These are phyloP conservation scores for Hypoxylon sp. DNA, from an alignment of 2,329 filamentous ascomycete genomes.

Conservation along the genomic window DNA sequence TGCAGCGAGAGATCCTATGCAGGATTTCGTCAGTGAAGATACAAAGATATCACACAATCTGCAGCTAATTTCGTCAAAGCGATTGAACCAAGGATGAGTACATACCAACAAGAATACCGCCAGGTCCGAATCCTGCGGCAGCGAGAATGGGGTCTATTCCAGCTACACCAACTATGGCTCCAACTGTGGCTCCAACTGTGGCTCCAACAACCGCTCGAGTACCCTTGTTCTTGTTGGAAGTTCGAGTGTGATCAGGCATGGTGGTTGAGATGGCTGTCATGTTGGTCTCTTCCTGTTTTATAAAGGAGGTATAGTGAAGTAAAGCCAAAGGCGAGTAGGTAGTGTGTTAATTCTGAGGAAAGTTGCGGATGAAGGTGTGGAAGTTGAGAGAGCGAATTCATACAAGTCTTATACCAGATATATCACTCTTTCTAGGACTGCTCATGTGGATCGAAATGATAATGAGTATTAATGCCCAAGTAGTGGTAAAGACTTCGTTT, in stretches of 20 bases:
- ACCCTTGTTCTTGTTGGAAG: not conserved
- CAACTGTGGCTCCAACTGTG: too few relatives aligned
- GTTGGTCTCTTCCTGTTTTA: not conserved
- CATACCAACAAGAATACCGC: constrained; percentile 1
- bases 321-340: not conserved
- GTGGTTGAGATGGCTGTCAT: not conserved
- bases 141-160: not conserved
- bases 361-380: not conserved
- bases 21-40: not conserved
- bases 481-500: not conserved
- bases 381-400: not conserved
- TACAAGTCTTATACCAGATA: not conserved
- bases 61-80: not conserved
- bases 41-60: not conserved
- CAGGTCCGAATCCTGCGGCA: not conserved
- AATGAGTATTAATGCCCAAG: too few relatives aligned
- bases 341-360: not conserved
- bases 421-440: not conserved
- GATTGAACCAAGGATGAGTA: not conserved
- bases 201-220: not conserved
- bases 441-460: not conserved
- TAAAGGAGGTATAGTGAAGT: not conserved
- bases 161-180: not conserved
- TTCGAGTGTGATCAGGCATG: not conserved
- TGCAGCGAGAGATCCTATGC: constrained; percentile 7